Conservation (phyloP, 139 green algal species). For the Dunaliella primolecta region DNA sequence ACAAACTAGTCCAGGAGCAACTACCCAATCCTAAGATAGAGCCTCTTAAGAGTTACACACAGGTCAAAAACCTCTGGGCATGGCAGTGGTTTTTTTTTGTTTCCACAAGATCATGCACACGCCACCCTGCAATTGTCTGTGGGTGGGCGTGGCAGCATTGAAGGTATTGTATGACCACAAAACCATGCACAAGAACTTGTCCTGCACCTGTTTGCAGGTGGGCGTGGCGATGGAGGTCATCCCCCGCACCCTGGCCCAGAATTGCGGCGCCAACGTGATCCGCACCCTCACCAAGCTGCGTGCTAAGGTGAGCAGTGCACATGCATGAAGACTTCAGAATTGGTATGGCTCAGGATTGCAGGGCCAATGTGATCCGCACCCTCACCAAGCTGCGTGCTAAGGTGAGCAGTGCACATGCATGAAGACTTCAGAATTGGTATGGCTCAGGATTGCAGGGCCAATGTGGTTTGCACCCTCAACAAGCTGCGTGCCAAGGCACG, state of each 20-base stretch:
- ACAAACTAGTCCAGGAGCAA: too few relatives aligned
- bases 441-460: constrained; percentile 96
- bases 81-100: too few relatives aligned
- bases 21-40: too few relatives aligned
- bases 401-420: constrained; percentile 58
- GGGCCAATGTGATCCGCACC: constrained; percentile 97
- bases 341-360: constrained; percentile 98
- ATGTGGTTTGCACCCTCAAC: constrained; percentile 96
- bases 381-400: constrained; percentile 95
- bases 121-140: too few relatives aligned
- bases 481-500: constrained; percentile 90
- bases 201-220: constrained; percentile 32
- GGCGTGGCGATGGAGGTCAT: constrained; percentile 94
- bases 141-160: too few relatives aligned
- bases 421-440: too few relatives aligned
- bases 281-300: constrained; percentile 96
- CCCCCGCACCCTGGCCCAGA: constrained; percentile 92
- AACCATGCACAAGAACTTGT: too few relatives aligned
- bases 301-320: constrained; percentile 72
- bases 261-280: constrained; percentile 99
- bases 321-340: too few relatives aligned
- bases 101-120: too few relatives aligned
- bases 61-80: too few relatives aligned
- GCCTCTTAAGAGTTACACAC: too few relatives aligned
- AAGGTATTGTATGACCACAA: too few relatives aligned